These are phyloP conservation scores for Hysterium pulicare DNA, from an alignment of 2,329 filamentous ascomycete genomes.

Conservation along the genomic window DNA sequence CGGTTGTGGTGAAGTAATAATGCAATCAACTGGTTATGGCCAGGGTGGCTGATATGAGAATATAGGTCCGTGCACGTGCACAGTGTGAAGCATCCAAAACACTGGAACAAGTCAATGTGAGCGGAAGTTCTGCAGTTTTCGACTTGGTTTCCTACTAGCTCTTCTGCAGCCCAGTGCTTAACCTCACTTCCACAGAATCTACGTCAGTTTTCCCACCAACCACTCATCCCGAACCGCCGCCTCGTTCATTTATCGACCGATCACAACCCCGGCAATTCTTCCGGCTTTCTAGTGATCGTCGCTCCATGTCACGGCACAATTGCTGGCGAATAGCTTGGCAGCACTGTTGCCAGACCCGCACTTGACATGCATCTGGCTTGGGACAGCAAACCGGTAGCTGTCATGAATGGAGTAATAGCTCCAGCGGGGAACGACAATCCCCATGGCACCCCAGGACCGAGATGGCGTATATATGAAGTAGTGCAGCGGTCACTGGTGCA, in stretches of 20 bases:
- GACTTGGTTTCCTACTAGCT: too few relatives aligned
- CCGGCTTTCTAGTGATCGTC: slow-evolving; percentile 1
- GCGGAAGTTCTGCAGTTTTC: too few relatives aligned
- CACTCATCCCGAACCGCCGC: neutral
- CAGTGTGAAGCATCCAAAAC: too few relatives aligned
- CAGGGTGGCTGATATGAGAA: too few relatives aligned
- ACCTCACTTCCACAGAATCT: too few relatives aligned
- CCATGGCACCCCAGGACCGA: slow-evolving; percentile 1
- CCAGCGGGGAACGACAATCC: slow-evolving; percentile 7
- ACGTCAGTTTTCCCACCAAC: slow-evolving; percentile 14
- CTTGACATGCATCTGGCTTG: neutral
- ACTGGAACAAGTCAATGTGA: too few relatives aligned
- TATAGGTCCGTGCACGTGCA: too few relatives aligned
- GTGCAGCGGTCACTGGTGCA: neutral
- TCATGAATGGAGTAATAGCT: slow-evolving; percentile 8
- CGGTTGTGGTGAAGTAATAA: too few relatives aligned
- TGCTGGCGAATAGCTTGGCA: neutral
- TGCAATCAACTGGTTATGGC: too few relatives aligned
- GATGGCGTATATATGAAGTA: slow-evolving; percentile 10
- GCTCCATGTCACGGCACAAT: slow-evolving; percentile 1
- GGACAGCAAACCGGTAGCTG: neutral
- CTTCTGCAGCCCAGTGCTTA: too few relatives aligned
- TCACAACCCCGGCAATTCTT: slow-evolving; percentile 7
- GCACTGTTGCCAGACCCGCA: neutral
- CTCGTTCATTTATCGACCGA: slow-evolving; percentile 3